These are phyloP conservation scores for Aureobasidium leucospermi DNA, from an alignment of 2,329 filamentous ascomycete genomes.

Conservation along the genomic window DNA sequence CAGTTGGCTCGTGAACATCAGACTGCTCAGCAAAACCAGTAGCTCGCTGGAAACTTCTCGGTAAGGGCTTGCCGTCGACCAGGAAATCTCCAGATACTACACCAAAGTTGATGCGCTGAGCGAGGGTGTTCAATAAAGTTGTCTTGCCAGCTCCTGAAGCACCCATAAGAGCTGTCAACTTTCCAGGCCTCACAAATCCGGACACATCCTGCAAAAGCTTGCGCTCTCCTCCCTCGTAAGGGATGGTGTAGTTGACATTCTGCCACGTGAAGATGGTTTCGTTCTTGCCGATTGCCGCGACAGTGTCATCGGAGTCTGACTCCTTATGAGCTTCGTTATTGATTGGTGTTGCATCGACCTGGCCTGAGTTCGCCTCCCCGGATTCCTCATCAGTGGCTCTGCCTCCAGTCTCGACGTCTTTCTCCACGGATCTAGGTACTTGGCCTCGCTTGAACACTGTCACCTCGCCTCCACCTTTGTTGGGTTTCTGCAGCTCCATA, in stretches of 20 bases:
- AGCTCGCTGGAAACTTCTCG: conserved; percentile 55
- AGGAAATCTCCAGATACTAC: conserved; percentile 57
- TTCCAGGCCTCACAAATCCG: conserved; percentile 44
- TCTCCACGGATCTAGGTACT: conserved; percentile 26
- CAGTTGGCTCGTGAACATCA: conserved; percentile 55
- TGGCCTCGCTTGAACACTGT: conserved; percentile 34
- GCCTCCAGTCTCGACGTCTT: conserved; percentile 35
- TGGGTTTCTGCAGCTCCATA: conserved; percentile 42
- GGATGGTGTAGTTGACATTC: conserved; percentile 43
- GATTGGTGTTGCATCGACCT: background rate
- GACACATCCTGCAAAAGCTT: conserved; percentile 40
- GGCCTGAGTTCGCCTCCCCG: conserved; percentile 19
- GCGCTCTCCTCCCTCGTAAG: conserved; percentile 38
- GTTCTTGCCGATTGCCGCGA: conserved; percentile 32
- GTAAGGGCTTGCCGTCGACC: conserved; percentile 48
- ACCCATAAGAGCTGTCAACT: conserved; percentile 45
- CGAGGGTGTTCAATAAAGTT: conserved; percentile 71
- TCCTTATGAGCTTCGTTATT: conserved; percentile 18
- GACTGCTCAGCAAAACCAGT: conserved; percentile 60
- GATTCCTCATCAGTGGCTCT: conserved; percentile 46
- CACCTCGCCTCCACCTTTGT: conserved; percentile 52
- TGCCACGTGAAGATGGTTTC: conserved; percentile 50
- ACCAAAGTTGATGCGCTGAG: conserved; percentile 57
- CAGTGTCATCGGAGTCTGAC: conserved; percentile 37
- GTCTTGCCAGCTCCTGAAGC: conserved; percentile 72